These are phyloP conservation scores for Eucalyptus cloeziana DNA, from an alignment of 345 rosid species.

Conservation along the genomic window DNA sequence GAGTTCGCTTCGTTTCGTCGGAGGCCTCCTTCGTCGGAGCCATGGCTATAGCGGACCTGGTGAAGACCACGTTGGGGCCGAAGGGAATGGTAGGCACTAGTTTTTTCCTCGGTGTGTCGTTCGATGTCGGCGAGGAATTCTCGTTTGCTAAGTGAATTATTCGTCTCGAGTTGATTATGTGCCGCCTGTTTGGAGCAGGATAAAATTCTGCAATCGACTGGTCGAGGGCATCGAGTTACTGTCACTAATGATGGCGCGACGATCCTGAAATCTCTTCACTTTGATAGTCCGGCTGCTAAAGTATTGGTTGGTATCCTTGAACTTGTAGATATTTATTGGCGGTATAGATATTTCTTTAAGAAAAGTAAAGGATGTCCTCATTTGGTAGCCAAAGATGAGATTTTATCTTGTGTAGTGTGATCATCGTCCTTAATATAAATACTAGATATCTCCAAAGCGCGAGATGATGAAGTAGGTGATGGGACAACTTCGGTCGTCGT, in stretches of 20 bases:
- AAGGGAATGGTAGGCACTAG: conserved; percentile 76
- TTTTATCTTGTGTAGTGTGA: not conserved
- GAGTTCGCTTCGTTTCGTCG: not conserved
- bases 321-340: not conserved
- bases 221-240: conserved; percentile 68
- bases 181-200: conserved; percentile 22
- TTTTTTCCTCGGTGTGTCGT: not conserved
- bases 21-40: conserved; percentile 96
- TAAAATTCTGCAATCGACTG: conserved; percentile 93
- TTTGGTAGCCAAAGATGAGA: not conserved
- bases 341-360: not conserved
- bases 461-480: conserved; percentile 99
- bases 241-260: conserved; percentile 98
- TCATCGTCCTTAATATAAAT: not conserved
- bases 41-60: conserved; percentile 83
- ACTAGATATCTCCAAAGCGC: conserved; percentile 92
- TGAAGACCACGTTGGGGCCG: conserved; percentile 92
- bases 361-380: not conserved
- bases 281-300: conserved; percentile 95
- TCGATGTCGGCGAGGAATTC: not conserved
- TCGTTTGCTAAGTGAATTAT: not conserved
- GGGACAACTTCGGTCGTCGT: conserved; percentile 99
- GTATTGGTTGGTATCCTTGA: conserved; percentile 81
- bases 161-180: not conserved
- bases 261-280: conserved; percentile 83